Base-by-base conservation (phyloP, 2,329 filamentous ascomycete species). In the Trichophyton simii region DNA sequence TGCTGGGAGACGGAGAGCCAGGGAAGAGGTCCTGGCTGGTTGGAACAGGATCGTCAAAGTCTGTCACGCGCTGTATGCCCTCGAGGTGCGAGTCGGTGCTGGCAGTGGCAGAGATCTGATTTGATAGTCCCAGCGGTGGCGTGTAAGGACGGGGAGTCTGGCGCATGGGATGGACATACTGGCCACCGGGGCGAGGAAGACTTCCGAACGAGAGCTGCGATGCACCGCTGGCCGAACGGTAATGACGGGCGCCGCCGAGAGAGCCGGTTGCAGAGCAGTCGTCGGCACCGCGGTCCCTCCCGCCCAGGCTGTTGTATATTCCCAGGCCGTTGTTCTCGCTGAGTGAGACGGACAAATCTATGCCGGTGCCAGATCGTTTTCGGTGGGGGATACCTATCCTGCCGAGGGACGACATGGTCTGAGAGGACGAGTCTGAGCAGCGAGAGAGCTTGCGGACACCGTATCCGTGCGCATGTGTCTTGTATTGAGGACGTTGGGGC, bases 271-370 rank as follows among this genome's bases (percentile, higher is more conserved):
- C 72, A 28, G 69, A 62, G 59, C 67, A 67, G n/a, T 68, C 66
- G 46, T 70, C 69, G 62, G 76, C 76, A 36, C 82, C 79, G 20
- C 66, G 65, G 52, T 72, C 71, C 8, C 66, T 67, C 1, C 18
- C 44, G 34, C 72, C 69, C 22, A 70, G 63, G 46, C 67, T 72
- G 36, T 72, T 69, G 65, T 78, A 76, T 54, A 84, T 83, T 18
- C 81, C 81, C 59, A 84, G 69, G 8, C 81, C 82, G 62, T 83
- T 80, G 63, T 83, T 80, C 65, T 84, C 82, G 13, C 78, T 76
- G 4, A 78, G 77, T 2, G 81, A 78, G 36, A 80, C 78, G 36
- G 80, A 82, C 25, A 83, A 72, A 67, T 84, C 81, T 9, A 54
- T 38, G 34, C 9, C 11, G 3, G 22, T 34, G 11, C 50, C 50